A percentile compares a stretch with the other conserved stretches of the same genome.
Conservation (phyloP, 805 yeast genomes). For the Sporopachydermia lactativora region DNA sequence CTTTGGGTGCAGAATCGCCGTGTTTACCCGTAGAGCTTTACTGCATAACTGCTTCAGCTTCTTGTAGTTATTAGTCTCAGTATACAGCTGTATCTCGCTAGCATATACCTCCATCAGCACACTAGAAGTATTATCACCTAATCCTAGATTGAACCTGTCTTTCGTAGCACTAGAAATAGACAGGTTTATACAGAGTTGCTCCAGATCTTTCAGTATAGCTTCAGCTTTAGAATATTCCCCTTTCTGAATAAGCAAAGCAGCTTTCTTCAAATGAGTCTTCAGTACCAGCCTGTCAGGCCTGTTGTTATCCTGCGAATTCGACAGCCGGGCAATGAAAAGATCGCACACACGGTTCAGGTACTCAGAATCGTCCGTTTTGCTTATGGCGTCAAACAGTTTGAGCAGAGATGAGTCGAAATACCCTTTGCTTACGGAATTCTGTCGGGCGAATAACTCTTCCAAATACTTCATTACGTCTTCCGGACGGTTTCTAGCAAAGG, state of each 20-base stretch:
- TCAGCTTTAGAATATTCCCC: slow-evolving; percentile 20
- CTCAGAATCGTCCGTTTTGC: slow-evolving; percentile 8
- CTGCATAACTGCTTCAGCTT: slow-evolving; percentile 34
- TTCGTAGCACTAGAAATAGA: slow-evolving; percentile 29
- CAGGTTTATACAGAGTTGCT: slow-evolving; percentile 27
- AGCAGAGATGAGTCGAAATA: slow-evolving; percentile 22
- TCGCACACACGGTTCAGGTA: slow-evolving; percentile 16
- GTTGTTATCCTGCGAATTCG: slow-evolving; percentile 5
- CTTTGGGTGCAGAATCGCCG: slow-evolving; percentile 64
- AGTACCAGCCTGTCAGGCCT: slow-evolving; percentile 30
- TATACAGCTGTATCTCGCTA: slow-evolving; percentile 41
- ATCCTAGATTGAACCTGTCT: not conserved
- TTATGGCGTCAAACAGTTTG: slow-evolving; percentile 17
- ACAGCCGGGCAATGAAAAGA: slow-evolving; percentile 11
- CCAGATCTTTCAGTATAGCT: slow-evolving; percentile 22
- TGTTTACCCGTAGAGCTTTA: slow-evolving; percentile 31
- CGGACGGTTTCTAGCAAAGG: slow-evolving; percentile 9
- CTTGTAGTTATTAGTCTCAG: slow-evolving; percentile 23
- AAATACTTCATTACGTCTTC: slow-evolving; percentile 13
- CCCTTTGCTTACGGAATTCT: slow-evolving; percentile 13
- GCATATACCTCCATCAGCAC: slow-evolving; percentile 51
- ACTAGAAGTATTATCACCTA: not conserved
- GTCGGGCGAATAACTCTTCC: slow-evolving; percentile 10
- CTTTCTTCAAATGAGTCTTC: slow-evolving; percentile 30
- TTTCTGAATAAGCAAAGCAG: slow-evolving; percentile 23